A percentile compares a stretch with the other conserved stretches of the same genome.
Evolutionary conservation across 2,329 filamentous ascomycete species (phyloP).

Genomic region (Fusarium goolgardi): DNA sequence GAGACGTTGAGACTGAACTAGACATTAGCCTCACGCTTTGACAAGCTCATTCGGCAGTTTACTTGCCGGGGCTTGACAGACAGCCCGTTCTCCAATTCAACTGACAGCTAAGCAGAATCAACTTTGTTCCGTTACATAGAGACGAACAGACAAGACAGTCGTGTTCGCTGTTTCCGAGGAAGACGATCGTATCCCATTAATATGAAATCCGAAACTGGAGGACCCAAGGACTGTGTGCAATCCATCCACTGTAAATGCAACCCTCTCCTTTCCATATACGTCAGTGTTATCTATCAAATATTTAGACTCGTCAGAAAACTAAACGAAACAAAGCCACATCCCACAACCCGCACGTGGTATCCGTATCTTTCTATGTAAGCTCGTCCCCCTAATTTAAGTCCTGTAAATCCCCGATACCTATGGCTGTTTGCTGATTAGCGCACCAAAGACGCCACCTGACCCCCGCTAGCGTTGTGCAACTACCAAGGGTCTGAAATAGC

Average conservation of each 20-base stretch:
- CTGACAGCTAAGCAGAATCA: background rate
- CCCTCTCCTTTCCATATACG: constrained; percentile 4
- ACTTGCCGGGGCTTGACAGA: background rate
- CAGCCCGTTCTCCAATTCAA: background rate
- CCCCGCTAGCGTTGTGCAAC: constrained; percentile 1
- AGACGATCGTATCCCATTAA: background rate
- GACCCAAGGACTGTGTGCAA: background rate
- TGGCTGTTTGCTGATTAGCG: background rate
- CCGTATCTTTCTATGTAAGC: background rate
- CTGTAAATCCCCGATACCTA: constrained; percentile 20
- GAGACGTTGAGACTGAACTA: background rate
- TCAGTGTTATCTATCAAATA: background rate
- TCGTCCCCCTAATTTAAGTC: constrained; percentile 4
- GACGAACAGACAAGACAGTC: no score
- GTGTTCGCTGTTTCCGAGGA: background rate
- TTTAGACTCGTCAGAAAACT: background rate
- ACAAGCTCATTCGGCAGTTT: background rate
- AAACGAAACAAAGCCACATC: constrained; percentile 10
- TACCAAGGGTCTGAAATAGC: constrained; percentile 24
- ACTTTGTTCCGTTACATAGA: background rate
- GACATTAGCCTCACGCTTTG: background rate
- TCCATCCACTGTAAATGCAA: background rate
- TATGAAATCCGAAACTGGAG: background rate
- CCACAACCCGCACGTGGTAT: background rate
- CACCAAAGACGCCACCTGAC: constrained; percentile 10